Evolutionary conservation across 495 filamentous ascomycete genomes (phyloP), one percentile per base, ranked within the genome.

Genomic region (Hyaloscypha finlandica): DNA sequence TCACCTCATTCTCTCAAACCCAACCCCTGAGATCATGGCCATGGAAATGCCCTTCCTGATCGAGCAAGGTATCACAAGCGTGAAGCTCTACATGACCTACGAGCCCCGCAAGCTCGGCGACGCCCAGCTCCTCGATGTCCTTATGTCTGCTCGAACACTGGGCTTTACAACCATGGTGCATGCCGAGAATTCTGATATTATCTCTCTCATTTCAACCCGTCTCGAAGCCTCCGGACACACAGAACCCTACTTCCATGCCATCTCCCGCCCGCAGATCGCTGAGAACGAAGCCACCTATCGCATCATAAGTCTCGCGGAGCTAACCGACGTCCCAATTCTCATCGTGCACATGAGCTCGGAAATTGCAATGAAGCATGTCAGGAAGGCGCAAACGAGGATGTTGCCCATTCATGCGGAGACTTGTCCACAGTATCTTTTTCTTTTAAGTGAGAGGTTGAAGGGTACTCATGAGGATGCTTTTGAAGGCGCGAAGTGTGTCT

Each of bases 61-160:
- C 6, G 74, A 80, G 29, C 73, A 77, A 29, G 81, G 85, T 37
- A 84, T 87, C 66, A 82, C 78, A 19, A 79, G 76, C 32, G 74
- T 85, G 6, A 87, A 87, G 70, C 71, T 86, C 6, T 87, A 85
- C 73, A 86, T 86, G 84, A 87, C 84, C 2, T 87, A 87, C 74
- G 77, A 82, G 53, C 74, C 80, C 0, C 71, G 84, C 37, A 77
- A 81, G 64, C 76, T 86, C 14, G 68, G 79, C 8, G 85, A 87
- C 61, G 61, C 74, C 22, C 73, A 87, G 56, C 76, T 87, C 30
- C 77, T 87, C 14, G 79, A 84, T 52, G 78, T 84, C 9, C 73
- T 87, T 45, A 69, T 80, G 22, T 72, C 74, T 42, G 77, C 82
- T 2, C 76, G 82, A 4, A 64, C 68, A 8, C 67, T 78, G 22